Conservation (phyloP, 768 basidiomycete species). For the Leccinum subtestaceum region DNA sequence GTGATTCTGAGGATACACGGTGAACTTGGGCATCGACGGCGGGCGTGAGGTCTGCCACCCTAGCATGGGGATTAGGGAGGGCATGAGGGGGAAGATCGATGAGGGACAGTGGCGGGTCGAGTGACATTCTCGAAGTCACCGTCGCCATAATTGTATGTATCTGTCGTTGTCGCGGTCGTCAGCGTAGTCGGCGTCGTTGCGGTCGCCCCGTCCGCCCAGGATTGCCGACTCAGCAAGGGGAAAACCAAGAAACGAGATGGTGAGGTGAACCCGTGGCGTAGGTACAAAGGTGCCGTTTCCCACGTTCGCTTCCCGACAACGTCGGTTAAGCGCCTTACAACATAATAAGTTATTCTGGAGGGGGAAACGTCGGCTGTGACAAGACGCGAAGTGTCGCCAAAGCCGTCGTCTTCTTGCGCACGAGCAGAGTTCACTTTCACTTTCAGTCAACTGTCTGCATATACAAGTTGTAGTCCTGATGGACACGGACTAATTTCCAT, state of each 20-base stretch:
- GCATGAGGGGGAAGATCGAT: slow-evolving; percentile 15
- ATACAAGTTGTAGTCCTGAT: background rate
- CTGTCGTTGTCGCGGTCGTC: slow-evolving; percentile 7
- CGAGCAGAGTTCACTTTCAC: background rate
- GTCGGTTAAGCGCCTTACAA: slow-evolving; percentile 18
- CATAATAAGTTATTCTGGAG: background rate
- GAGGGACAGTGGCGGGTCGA: slow-evolving; percentile 11
- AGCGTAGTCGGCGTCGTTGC: slow-evolving; percentile 11
- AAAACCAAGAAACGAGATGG: slow-evolving; percentile 20
- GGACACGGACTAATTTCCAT: background rate
- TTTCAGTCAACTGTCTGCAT: slow-evolving; percentile 3
- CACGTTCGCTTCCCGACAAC: slow-evolving; percentile 21
- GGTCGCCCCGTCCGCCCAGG: slow-evolving; percentile 13
- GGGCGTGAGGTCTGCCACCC: slow-evolving; percentile 12
- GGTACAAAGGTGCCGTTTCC: slow-evolving; percentile 19
- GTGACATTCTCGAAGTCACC: slow-evolving; percentile 16
- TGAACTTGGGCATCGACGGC: slow-evolving; percentile 5
- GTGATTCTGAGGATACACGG: slow-evolving; percentile 30
- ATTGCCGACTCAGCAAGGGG: slow-evolving; percentile 14
- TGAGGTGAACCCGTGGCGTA: slow-evolving; percentile 8
- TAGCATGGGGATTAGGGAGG: slow-evolving; percentile 16
- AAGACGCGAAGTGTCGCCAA: slow-evolving; percentile 1
- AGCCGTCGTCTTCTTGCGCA: background rate
- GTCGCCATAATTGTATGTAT: slow-evolving; percentile 13
- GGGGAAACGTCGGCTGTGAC: slow-evolving; percentile 5